These are phyloP conservation scores for Diacronema lutheri DNA, from an alignment of 78 protist genomes.

Conservation along the genomic window DNA sequence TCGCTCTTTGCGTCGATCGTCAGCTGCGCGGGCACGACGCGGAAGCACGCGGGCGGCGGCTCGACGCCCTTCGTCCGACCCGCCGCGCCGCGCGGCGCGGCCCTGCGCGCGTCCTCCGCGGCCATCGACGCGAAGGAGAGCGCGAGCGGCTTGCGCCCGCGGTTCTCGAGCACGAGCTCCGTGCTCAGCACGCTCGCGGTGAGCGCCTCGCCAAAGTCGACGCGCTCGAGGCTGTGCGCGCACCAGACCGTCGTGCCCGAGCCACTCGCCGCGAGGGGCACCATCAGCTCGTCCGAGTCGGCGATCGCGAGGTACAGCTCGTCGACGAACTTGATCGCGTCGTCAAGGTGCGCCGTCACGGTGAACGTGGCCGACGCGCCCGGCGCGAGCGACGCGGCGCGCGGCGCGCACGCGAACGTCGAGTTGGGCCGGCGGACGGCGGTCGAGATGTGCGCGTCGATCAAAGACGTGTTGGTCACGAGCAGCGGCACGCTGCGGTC, in stretches of 20 bases:
- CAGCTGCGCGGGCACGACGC: not conserved
- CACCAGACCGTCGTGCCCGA: slow-evolving; percentile 43
- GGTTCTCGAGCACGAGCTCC: slow-evolving; percentile 41
- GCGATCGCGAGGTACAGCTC: slow-evolving; percentile 40
- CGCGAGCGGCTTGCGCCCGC: slow-evolving; percentile 35
- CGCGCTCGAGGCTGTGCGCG: not conserved
- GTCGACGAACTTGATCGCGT: slow-evolving; percentile 25
- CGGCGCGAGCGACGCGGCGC: slow-evolving; percentile 10
- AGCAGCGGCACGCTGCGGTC: not conserved
- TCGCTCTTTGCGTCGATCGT: not conserved
- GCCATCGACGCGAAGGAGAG: slow-evolving; percentile 33
- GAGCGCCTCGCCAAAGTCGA: slow-evolving; percentile 53
- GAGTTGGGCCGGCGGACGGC: slow-evolving; percentile 22
- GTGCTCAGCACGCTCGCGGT: not conserved
- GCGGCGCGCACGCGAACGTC: slow-evolving; percentile 8
- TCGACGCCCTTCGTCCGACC: not conserved
- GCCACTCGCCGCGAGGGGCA: slow-evolving; percentile 55
- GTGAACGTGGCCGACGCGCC: not conserved
- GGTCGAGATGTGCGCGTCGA: slow-evolving; percentile 49
- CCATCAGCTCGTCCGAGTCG: slow-evolving; percentile 2
- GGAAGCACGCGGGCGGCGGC: not conserved
- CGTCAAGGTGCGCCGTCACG: slow-evolving; percentile 39
- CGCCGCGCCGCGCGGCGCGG: not conserved
- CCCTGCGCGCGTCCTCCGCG: not conserved
- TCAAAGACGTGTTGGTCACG: slow-evolving; percentile 47